These are phyloP conservation scores for Cucurbita pepo DNA, from an alignment of 306 rosid genomes.

Conservation along the genomic window DNA sequence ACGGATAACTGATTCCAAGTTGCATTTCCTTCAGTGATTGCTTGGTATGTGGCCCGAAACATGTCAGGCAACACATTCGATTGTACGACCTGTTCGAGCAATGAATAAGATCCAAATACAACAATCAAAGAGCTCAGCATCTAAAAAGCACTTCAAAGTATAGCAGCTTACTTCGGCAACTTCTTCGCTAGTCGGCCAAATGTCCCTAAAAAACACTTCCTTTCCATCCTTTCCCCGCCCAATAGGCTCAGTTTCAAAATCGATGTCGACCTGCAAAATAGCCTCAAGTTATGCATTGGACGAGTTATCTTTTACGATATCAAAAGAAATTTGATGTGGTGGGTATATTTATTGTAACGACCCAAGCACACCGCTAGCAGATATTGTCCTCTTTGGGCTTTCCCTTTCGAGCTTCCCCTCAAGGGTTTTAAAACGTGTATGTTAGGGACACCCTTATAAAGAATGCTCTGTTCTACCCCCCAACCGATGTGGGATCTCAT, in stretches of 20 bases:
- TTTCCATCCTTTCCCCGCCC: conserved; percentile 69
- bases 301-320: background rate
- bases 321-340: background rate
- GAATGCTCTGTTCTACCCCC: no score
- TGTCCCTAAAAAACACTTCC: conserved; percentile 59
- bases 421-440: no score
- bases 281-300: background rate
- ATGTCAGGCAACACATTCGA: conserved; percentile 85
- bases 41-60: conserved; percentile 82
- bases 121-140: background rate
- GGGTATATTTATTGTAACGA: background rate
- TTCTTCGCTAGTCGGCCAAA: conserved; percentile 91
- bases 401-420: no score
- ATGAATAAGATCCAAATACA: background rate
- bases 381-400: no score
- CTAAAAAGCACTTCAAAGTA: conserved; percentile 3
- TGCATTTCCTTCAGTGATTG: conserved; percentile 83
- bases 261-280: conserved; percentile 69
- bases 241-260: conserved; percentile 63
- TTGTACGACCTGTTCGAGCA: conserved; percentile 50
- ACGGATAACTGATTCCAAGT: conserved; percentile 85
- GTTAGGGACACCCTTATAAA: no score
- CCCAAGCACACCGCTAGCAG: no score
- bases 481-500: no score
- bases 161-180: conserved; percentile 46